Evolutionary conservation across 108 stramenopile species (phyloP).

Genomic region (Phaeodactylum tricornutum): DNA sequence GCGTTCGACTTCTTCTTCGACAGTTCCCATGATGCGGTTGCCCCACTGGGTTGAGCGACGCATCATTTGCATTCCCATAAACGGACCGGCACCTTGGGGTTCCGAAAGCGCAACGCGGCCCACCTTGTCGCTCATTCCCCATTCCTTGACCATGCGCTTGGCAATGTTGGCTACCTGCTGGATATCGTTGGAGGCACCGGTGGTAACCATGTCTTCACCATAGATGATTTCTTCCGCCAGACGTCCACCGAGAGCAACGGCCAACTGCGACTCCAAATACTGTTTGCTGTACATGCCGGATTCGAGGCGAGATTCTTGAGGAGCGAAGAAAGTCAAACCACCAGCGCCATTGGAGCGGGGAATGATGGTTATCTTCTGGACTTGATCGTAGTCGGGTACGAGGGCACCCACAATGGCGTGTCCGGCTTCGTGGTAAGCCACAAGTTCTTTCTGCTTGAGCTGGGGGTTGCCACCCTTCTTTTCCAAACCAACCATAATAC

Average conservation of each 20-base stretch:
- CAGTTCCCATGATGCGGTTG: slow-evolving; percentile 51
- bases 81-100: slow-evolving; percentile 44
- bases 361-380: slow-evolving; percentile 97
- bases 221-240: slow-evolving; percentile 96
- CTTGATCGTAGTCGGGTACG: slow-evolving; percentile 85
- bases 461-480: slow-evolving; percentile 82
- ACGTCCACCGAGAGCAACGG: slow-evolving; percentile 94
- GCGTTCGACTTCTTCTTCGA: slow-evolving; percentile 89
- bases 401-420: slow-evolving; percentile 91
- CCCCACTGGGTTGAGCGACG: slow-evolving; percentile 69
- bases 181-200: slow-evolving; percentile 96
- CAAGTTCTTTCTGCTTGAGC: slow-evolving; percentile 63
- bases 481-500: slow-evolving; percentile 94
- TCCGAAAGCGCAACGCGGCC: slow-evolving; percentile 83
- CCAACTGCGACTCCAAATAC: slow-evolving; percentile 88
- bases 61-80: slow-evolving; percentile 66
- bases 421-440: slow-evolving; percentile 95
- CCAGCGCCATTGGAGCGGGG: slow-evolving; percentile 89
- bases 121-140: slow-evolving; percentile 91
- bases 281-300: slow-evolving; percentile 85
- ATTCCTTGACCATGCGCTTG: slow-evolving; percentile 93
- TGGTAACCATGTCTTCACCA: slow-evolving; percentile 91
- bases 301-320: slow-evolving; percentile 86
- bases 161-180: slow-evolving; percentile 91
- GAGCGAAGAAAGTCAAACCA: slow-evolving; percentile 92